phyloP scores from a whole-genome alignment of 2,329 filamentous ascomycete genomes.

The Diplodia corticola region DNA sequence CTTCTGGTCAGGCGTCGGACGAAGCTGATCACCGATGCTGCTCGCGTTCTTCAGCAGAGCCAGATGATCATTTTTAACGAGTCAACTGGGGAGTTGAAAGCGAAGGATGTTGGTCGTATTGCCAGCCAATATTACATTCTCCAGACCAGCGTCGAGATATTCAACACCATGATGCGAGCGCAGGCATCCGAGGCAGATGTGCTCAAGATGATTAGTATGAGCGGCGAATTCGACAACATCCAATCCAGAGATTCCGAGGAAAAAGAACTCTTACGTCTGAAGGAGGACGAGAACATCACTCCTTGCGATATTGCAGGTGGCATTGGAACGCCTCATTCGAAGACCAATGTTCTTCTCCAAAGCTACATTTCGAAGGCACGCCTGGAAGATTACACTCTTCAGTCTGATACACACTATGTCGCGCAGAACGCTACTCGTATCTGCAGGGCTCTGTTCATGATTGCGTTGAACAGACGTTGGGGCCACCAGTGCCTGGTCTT shows the following conservation, averaged over 20 bases:
- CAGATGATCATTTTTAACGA: conserved; percentile 99
- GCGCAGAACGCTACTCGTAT: conserved; percentile 95
- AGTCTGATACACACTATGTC: conserved; percentile 91
- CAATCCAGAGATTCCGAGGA: conserved; percentile 88
- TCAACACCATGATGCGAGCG: conserved; percentile 91
- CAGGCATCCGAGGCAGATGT: conserved; percentile 87
- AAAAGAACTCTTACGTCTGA: conserved; percentile 77
- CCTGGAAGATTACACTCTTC: conserved; percentile 88
- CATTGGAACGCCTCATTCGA: conserved; percentile 70
- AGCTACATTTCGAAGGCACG: conserved; percentile 87
- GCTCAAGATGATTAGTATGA: conserved; percentile 95
- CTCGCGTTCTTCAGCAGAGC: conserved; percentile 80
- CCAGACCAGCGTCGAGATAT: conserved; percentile 90
- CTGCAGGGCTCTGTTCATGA: conserved; percentile 93
- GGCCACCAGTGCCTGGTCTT: conserved; percentile 92
- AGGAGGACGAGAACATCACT: conserved; percentile 60
- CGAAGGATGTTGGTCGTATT: conserved; percentile 94
- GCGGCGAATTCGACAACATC: conserved; percentile 96
- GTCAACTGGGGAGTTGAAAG: conserved; percentile 83
- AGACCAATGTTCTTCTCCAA: conserved; percentile 94
- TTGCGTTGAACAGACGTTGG: conserved; percentile 92
- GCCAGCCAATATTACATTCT: conserved; percentile 96
- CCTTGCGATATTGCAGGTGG: conserved; percentile 76
- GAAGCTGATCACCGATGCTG: conserved; percentile 84
- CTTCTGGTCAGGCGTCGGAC: conserved; percentile 81